Conservation (phyloP, 23 red algal species). For the Gracilariopsis chorda region DNA sequence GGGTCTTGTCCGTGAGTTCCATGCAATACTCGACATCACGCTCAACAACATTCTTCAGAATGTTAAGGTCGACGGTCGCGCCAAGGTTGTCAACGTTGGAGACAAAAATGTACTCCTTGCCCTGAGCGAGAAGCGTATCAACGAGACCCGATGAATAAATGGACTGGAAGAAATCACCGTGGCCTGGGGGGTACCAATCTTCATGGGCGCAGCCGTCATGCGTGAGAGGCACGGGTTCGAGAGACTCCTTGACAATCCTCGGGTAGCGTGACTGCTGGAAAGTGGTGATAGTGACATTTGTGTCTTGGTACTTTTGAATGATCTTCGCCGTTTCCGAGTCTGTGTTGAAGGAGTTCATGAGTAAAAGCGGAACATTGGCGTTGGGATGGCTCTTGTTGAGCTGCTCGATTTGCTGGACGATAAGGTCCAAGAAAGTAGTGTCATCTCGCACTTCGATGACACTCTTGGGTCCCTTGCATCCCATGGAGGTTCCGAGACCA, state of each 20-base stretch:
- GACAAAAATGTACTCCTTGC: conserved; percentile 98
- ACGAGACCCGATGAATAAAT: conserved; percentile 84
- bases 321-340: conserved; percentile 95
- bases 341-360: conserved; percentile 99
- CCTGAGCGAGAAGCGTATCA: conserved; percentile 87
- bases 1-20: conserved; percentile 96
- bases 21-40: conserved; percentile 92
- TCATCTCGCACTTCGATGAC: conserved; percentile 96
- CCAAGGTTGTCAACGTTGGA: conserved; percentile 98
- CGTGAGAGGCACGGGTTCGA: conserved; percentile 82
- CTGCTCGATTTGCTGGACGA: conserved; percentile 97
- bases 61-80: conserved; percentile 89
- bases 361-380: conserved; percentile 85
- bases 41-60: conserved; percentile 84
- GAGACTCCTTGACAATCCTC: conserved; percentile 86
- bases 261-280: conserved; percentile 97
- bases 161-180: conserved; percentile 93
- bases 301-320: conserved; percentile 97
- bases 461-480: conserved; percentile 96
- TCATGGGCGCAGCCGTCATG: conserved; percentile 69
- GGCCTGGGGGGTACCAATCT: conserved; percentile 99
- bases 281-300: conserved; percentile 85
- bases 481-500: conserved; percentile 97
- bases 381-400: conserved; percentile 85
- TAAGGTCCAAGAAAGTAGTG: conserved; percentile 96